A percentile compares a stretch with the other conserved stretches of the same genome.
phyloP scores from a whole-genome alignment of 768 basidiomycete genomes.

The Collybia sp. region DNA sequence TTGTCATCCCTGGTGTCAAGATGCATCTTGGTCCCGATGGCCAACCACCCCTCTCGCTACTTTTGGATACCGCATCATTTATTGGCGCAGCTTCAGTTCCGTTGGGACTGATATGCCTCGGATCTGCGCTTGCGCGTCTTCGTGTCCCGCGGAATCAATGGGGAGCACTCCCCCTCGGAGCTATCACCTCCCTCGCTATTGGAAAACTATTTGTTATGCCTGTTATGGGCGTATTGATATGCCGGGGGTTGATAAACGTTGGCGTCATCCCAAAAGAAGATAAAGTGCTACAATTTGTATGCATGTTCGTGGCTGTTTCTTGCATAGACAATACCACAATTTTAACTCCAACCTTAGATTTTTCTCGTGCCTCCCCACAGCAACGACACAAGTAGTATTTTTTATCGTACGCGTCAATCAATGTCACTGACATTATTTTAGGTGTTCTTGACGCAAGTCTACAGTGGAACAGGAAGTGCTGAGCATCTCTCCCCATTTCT shows the following conservation, averaged over 20 bases:
- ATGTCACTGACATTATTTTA: slow-evolving; percentile 14
- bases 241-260: slow-evolving; percentile 37
- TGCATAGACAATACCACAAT: neutral
- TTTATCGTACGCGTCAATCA: neutral
- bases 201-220: slow-evolving; percentile 55
- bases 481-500: slow-evolving; percentile 60
- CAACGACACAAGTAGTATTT: slow-evolving; percentile 46
- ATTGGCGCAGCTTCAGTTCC: slow-evolving; percentile 52
- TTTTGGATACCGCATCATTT: slow-evolving; percentile 46
- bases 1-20: slow-evolving; percentile 26
- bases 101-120: slow-evolving; percentile 48
- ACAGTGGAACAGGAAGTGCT: slow-evolving; percentile 60
- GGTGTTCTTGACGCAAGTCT: slow-evolving; percentile 62
- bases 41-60: slow-evolving; percentile 47
- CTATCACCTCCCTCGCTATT: slow-evolving; percentile 48
- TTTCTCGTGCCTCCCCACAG: slow-evolving; percentile 56
- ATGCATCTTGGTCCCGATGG: slow-evolving; percentile 51
- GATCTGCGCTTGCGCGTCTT: slow-evolving; percentile 52
- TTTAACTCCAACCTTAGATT: slow-evolving; percentile 30
- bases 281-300: slow-evolving; percentile 59
- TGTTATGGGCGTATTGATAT: slow-evolving; percentile 55
- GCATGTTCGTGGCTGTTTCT: slow-evolving; percentile 46
- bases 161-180: slow-evolving; percentile 39
- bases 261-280: slow-evolving; percentile 47
- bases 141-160: slow-evolving; percentile 44